phyloP scores from a whole-genome alignment of 2,329 filamentous ascomycete genomes.

The Verticillium zaregamsianum region DNA sequence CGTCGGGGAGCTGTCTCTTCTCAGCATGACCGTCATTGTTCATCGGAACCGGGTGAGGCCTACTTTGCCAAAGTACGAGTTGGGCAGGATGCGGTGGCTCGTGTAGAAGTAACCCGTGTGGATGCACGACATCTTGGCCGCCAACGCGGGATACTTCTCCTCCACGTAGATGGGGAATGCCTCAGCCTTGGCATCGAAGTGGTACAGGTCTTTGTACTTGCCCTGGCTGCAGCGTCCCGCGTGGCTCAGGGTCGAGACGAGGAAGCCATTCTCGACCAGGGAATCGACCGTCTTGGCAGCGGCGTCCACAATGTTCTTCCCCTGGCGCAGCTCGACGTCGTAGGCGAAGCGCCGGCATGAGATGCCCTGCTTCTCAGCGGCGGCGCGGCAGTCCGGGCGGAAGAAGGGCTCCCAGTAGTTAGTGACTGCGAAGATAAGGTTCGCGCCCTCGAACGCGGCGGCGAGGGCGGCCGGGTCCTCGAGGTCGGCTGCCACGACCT shows the following conservation, averaged over 20 bases:
- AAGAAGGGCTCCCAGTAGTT: slow-evolving; percentile 52
- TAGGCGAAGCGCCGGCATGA: slow-evolving; percentile 40
- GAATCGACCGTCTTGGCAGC: slow-evolving; percentile 35
- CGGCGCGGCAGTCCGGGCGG: slow-evolving; percentile 34
- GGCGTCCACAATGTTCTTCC: slow-evolving; percentile 51
- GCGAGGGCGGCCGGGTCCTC: slow-evolving; percentile 34
- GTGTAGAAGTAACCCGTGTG: slow-evolving; percentile 46
- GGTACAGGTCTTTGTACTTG: slow-evolving; percentile 42
- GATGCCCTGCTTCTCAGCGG: slow-evolving; percentile 32
- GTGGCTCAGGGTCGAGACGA: slow-evolving; percentile 48
- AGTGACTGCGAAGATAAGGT: slow-evolving; percentile 50
- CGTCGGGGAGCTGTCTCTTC: slow-evolving; percentile 29
- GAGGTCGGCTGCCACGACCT: slow-evolving; percentile 40
- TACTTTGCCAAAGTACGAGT: slow-evolving; percentile 43
- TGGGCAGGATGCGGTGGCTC: slow-evolving; percentile 41
- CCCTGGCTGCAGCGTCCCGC: slow-evolving; percentile 41
- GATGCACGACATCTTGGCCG: slow-evolving; percentile 46
- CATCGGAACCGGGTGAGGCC: slow-evolving; percentile 4
- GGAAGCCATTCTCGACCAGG: slow-evolving; percentile 42
- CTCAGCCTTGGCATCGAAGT: slow-evolving; percentile 50
- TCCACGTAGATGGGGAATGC: slow-evolving; percentile 41
- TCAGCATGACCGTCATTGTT: not conserved
- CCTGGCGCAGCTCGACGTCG: slow-evolving; percentile 44
- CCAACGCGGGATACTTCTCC: slow-evolving; percentile 36
- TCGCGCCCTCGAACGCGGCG: slow-evolving; percentile 37